phyloP scores from a whole-genome alignment of 2,329 filamentous ascomycete genomes.

The Hymenoscyphus fructigenus region DNA sequence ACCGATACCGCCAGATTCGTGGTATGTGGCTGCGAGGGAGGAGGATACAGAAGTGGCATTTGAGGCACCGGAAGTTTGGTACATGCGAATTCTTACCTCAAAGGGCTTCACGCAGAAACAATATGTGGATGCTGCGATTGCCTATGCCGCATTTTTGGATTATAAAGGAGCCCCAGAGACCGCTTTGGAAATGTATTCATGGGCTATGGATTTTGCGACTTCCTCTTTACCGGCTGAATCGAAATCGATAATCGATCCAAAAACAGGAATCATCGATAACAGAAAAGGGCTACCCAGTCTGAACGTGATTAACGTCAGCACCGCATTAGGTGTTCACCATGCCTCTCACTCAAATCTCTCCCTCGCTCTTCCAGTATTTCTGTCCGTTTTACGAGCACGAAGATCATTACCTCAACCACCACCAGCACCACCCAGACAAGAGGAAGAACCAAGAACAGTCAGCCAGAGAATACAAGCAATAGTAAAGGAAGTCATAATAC shows the following conservation, averaged over 20 bases:
- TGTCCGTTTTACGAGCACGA: constrained; percentile 79
- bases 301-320: constrained; percentile 75
- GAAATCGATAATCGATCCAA: constrained; percentile 54
- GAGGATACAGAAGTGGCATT: constrained; percentile 73
- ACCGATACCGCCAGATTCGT: constrained; percentile 64
- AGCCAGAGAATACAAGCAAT: constrained; percentile 32
- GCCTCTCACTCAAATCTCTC: constrained; percentile 67
- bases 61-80: constrained; percentile 71
- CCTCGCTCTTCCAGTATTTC: constrained; percentile 76
- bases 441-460: constrained; percentile 24
- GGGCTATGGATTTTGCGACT: constrained; percentile 74
- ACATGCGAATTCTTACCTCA: constrained; percentile 78
- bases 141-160: constrained; percentile 82
- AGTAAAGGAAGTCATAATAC: constrained; percentile 39
- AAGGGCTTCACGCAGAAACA: constrained; percentile 77
- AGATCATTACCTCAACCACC: constrained; percentile 53
- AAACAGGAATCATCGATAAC: constrained; percentile 65
- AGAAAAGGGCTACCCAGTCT: constrained; percentile 58
- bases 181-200: constrained; percentile 70
- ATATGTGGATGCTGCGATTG: constrained; percentile 75
- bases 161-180: constrained; percentile 67
- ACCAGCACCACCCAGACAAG: constrained; percentile 25
- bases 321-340: constrained; percentile 74
- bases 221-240: constrained; percentile 48
- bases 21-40: constrained; percentile 62